phyloP scores from a whole-genome alignment of 345 rosid species.

The Eucalyptus rudis region DNA sequence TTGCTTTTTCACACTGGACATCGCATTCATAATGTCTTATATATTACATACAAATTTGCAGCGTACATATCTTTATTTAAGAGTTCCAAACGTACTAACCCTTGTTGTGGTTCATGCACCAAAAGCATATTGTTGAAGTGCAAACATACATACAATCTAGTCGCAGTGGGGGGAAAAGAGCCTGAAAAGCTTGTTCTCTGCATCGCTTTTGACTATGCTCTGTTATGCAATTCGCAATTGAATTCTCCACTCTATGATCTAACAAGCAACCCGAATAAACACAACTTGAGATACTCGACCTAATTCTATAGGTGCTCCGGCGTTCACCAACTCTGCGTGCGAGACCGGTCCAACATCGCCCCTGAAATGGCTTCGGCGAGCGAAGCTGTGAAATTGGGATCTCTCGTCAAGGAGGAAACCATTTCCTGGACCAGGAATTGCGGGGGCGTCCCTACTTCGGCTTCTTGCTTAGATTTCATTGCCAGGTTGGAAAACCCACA shows the following conservation, averaged over 20 bases:
- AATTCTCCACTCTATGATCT: background rate
- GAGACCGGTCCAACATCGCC: slow-evolving; percentile 28
- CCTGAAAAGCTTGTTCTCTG: background rate
- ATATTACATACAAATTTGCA: background rate
- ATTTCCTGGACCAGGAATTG: slow-evolving; percentile 62
- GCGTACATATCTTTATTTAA: background rate
- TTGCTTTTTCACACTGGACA: background rate
- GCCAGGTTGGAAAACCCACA: background rate
- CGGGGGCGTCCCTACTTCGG: slow-evolving; percentile 3
- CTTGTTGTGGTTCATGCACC: background rate
- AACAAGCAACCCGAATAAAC: background rate
- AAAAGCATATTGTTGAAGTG: background rate
- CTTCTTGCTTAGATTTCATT: slow-evolving; percentile 5
- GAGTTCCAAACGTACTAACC: background rate
- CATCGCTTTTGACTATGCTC: background rate
- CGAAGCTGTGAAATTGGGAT: slow-evolving; percentile 70
- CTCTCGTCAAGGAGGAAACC: slow-evolving; percentile 69
- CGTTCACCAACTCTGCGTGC: slow-evolving; percentile 4
- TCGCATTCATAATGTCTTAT: background rate
- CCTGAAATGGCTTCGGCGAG: slow-evolving; percentile 75
- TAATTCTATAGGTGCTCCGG: background rate
- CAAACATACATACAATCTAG: background rate
- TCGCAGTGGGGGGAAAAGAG: background rate
- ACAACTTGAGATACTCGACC: background rate
- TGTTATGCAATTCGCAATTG: background rate